Evolutionary conservation across 1,139 yeast genomes (phyloP).

Genomic region (Debaryomyces subglobosus): DNA sequence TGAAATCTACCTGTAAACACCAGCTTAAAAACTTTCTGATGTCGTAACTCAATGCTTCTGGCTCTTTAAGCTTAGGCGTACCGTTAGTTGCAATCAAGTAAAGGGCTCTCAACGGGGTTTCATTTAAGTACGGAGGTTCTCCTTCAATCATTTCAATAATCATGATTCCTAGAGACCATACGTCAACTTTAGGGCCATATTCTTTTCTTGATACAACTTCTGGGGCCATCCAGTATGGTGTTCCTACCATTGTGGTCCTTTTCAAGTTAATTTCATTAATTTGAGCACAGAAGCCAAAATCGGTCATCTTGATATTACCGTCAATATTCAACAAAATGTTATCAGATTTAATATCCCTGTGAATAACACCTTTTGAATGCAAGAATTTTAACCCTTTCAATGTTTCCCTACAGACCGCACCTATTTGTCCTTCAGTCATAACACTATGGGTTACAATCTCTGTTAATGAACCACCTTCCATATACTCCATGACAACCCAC

Average conservation of each 20-base stretch:
- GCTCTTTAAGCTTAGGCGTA: constrained; percentile 89
- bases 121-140: constrained; percentile 96
- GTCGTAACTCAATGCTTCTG: constrained; percentile 71
- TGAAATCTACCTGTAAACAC: constrained; percentile 85
- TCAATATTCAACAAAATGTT: constrained; percentile 79
- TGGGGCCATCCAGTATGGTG: constrained; percentile 99
- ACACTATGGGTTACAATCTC: constrained; percentile 95
- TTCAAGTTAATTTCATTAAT: constrained; percentile 83
- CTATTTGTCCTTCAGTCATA: constrained; percentile 97
- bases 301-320: constrained; percentile 90
- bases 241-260: constrained; percentile 98
- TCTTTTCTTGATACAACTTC: constrained; percentile 94
- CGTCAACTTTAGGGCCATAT: constrained; percentile 96
- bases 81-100: constrained; percentile 96
- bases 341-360: constrained; percentile 95
- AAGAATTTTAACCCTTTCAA: constrained; percentile 81
- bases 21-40: constrained; percentile 72
- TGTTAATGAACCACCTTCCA: constrained; percentile 86
- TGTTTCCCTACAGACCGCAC: constrained; percentile 93
- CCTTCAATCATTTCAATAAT: constrained; percentile 98
- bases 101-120: constrained; percentile 89
- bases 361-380: constrained; percentile 93
- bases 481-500: constrained; percentile 95
- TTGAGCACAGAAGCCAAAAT: constrained; percentile 94
- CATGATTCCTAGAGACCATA: constrained; percentile 98